These are phyloP conservation scores for Spiraea crenata DNA, from an alignment of 331 rosid genomes.

Conservation along the genomic window DNA sequence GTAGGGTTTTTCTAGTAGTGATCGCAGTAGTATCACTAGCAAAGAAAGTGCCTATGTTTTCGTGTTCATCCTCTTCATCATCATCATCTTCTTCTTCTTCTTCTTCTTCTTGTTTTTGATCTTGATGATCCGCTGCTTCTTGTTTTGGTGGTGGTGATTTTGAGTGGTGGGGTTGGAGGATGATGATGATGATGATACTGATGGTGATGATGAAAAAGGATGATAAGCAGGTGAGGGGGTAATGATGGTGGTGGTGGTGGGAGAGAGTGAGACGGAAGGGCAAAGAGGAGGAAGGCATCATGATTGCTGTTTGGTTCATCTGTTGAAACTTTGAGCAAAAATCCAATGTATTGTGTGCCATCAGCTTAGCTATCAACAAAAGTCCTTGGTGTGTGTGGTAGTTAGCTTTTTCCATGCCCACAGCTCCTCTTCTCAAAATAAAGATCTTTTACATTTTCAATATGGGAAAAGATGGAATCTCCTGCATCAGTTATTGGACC, in stretches of 20 bases:
- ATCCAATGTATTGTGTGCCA: slow-evolving; percentile 58
- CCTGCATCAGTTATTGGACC: slow-evolving; percentile 23
- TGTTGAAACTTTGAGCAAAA: slow-evolving; percentile 66
- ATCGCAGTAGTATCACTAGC: slow-evolving; percentile 6
- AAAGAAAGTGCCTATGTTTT: slow-evolving; percentile 7
- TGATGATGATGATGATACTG: slow-evolving; percentile 38
- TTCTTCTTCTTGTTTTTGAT: slow-evolving; percentile 23
- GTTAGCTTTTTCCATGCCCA: slow-evolving; percentile 47
- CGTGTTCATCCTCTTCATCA: slow-evolving; percentile 18
- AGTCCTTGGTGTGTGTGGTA: slow-evolving; percentile 31
- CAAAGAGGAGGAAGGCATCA: slow-evolving; percentile 56
- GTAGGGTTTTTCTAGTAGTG: slow-evolving; percentile 5
- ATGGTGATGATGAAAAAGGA: slow-evolving; percentile 45
- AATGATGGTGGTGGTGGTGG: slow-evolving; percentile 38
- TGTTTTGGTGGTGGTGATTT: slow-evolving; percentile 7
- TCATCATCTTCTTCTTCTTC: slow-evolving; percentile 21
- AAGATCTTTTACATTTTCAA: slow-evolving; percentile 33
- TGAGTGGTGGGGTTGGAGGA: slow-evolving; percentile 15
- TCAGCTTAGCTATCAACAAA: slow-evolving; percentile 40
- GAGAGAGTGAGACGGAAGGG: slow-evolving; percentile 32
- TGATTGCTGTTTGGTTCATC: slow-evolving; percentile 72
- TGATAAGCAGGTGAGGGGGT: slow-evolving; percentile 37
- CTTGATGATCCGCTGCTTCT: slow-evolving; percentile 19
- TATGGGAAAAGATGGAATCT: slow-evolving; percentile 25
- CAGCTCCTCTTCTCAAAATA: slow-evolving; percentile 38